phyloP scores from a whole-genome alignment of 2,329 filamentous ascomycete species.

The Neoscytalidium dimidiatum region DNA sequence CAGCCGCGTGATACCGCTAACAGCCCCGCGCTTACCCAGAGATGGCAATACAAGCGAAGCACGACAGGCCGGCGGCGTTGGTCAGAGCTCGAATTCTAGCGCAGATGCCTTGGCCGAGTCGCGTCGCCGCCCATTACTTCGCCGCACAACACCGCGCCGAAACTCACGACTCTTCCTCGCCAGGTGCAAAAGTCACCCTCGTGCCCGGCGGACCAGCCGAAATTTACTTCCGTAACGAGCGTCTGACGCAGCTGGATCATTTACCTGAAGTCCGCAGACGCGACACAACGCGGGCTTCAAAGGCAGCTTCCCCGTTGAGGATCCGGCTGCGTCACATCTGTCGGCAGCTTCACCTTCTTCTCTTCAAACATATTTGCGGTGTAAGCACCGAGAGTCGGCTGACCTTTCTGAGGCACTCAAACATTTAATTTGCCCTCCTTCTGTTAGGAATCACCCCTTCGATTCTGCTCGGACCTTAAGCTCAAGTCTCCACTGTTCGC shows the following conservation, averaged over 20 bases:
- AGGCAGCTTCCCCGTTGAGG: background rate
- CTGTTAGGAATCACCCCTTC: background rate
- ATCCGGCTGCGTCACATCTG: background rate
- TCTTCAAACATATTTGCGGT: background rate
- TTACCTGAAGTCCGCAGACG: background rate
- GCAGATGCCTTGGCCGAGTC: background rate
- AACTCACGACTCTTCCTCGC: background rate
- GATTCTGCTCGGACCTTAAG: background rate
- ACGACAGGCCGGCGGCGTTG: background rate
- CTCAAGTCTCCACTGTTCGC: background rate
- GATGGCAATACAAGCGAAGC: background rate
- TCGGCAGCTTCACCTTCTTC: background rate
- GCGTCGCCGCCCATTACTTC: background rate
- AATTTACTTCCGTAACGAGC: background rate
- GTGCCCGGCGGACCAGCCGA: background rate
- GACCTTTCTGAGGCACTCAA: too few relatives aligned
- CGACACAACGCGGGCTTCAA: background rate
- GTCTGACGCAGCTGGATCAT: background rate
- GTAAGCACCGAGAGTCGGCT: background rate
- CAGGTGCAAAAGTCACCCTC: background rate
- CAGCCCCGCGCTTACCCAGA: background rate
- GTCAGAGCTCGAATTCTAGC: background rate
- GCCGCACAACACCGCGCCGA: background rate
- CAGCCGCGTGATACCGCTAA: conserved; percentile 13
- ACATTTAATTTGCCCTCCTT: background rate